Base-by-base conservation (phyloP, 2,329 filamentous ascomycete genomes). In the Dactylonectria estremocensis region DNA sequence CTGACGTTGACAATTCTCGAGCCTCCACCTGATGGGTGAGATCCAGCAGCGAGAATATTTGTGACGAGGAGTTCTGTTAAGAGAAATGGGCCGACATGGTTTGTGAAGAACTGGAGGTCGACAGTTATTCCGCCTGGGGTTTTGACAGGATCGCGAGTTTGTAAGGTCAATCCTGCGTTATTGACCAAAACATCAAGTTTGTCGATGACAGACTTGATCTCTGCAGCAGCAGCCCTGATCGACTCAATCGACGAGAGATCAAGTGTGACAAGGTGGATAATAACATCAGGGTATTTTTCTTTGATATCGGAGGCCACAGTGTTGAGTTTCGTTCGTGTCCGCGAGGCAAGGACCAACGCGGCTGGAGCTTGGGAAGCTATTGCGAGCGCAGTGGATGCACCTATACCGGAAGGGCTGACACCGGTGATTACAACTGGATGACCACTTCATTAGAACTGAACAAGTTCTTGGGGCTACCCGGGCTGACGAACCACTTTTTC, bases 1-100 rank as follows among this genome's bases (percentile, higher is more conserved):
- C 80, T 80, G 8, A 87, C 75, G 66, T 80, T 85, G 20, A 88
- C 80, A 8, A 88, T 66, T 0, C 83, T 76, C 1, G 80, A 73
- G 7, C 64, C 65, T 31, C 53, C 52, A 8, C 50, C 53, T 4
- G 11, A 24, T 6, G 50, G 9, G 6, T 49, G 18, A 1, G 60
- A 49, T 0, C 61, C 55, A 16, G 69, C 59, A 1, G 74, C 72
- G 0, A 79, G 59, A 2, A 79, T 53, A 66, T 79, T 81, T 0
- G 70, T 64, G 52, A 82, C 74, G 55, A 83, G 70, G 4, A 82
- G 67, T 59, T 83, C 83, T 3, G 81, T 82, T 18, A 83, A 78
- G 0, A 83, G 71, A 55, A 83, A 83, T 4, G 77, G 82, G 0
- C 80, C 81, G 2, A 83, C 61, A 35, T 83, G 80, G 40, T 83